A percentile compares a stretch with the other conserved stretches of the same genome.
phyloP scores from a whole-genome alignment of 257 asterid genomes.

The Ocimum tenuiflorum region DNA sequence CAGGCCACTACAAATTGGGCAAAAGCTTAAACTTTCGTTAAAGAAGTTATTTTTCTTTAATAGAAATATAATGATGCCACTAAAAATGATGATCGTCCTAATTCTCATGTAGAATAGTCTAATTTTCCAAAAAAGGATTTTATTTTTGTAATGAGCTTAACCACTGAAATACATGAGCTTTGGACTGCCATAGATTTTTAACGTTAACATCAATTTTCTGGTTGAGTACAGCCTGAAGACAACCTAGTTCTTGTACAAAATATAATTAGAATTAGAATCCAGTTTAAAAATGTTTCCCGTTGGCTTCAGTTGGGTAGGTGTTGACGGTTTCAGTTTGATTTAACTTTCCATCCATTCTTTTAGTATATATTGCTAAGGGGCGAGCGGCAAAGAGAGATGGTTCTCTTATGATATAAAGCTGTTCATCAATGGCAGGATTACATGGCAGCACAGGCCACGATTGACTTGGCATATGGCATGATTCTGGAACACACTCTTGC shows the following conservation, averaged over 20 bases:
- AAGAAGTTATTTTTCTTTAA: background rate
- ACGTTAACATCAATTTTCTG: background rate
- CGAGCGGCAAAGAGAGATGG: background rate
- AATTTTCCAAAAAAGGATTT: background rate
- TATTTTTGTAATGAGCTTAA: background rate
- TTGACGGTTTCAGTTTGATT: constrained; percentile 3
- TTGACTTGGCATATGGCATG: constrained; percentile 88
- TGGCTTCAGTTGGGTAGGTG: constrained; percentile 7
- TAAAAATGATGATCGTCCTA: background rate
- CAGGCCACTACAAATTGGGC: background rate
- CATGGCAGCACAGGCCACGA: constrained; percentile 61
- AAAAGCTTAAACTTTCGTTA: background rate
- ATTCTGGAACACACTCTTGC: constrained; percentile 96
- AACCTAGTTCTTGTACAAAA: background rate
- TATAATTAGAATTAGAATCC: background rate
- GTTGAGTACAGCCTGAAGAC: background rate
- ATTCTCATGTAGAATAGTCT: background rate
- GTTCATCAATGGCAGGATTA: constrained; percentile 62
- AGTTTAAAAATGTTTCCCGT: background rate
- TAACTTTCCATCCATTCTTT: constrained; percentile 3
- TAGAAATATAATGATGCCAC: background rate
- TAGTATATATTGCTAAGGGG: background rate
- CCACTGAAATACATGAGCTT: background rate
- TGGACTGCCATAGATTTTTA: background rate
- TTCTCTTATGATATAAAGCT: constrained; percentile 16